phyloP scores from a whole-genome alignment of 1,284 basidiomycete genomes.

The Flammula alnicola region DNA sequence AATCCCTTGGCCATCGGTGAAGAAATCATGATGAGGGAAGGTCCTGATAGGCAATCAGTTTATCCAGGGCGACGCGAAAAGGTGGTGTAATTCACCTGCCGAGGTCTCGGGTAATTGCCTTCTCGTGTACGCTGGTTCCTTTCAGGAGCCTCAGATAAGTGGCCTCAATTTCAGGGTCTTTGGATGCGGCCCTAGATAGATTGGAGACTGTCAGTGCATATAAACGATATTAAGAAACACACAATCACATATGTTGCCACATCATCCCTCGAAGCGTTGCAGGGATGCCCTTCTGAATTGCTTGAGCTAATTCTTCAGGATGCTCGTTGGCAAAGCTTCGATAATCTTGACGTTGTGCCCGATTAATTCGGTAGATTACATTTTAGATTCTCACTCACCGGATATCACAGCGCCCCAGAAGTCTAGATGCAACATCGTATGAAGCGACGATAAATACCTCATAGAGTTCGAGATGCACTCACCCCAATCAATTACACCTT shows the following conservation, averaged over 20 bases:
- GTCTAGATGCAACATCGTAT: slow-evolving; percentile 50
- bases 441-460: neutral
- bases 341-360: slow-evolving; percentile 63
- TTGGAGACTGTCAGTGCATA: too few relatives aligned
- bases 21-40: slow-evolving; percentile 97
- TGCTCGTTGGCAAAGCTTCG: slow-evolving; percentile 80
- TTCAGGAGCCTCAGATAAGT: slow-evolving; percentile 87
- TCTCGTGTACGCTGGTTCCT: slow-evolving; percentile 87
- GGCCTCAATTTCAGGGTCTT: slow-evolving; percentile 87
- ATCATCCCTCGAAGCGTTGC: slow-evolving; percentile 88
- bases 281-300: slow-evolving; percentile 94
- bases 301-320: slow-evolving; percentile 82
- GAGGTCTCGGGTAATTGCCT: slow-evolving; percentile 91
- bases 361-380: neutral
- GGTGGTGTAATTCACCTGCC: slow-evolving; percentile 57
- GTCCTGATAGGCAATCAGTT: slow-evolving; percentile 56
- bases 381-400: slow-evolving; percentile 46
- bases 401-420: slow-evolving; percentile 98
- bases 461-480: slow-evolving; percentile 32
- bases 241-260: slow-evolving; percentile 93
- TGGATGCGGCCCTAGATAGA: slow-evolving; percentile 77
- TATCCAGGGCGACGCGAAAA: neutral
- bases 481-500: slow-evolving; percentile 76
- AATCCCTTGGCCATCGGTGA: slow-evolving; percentile 88
- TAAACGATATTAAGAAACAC: too few relatives aligned